Conservation (phyloP, 345 rosid genomes). For the Eutrema yunnanense region DNA sequence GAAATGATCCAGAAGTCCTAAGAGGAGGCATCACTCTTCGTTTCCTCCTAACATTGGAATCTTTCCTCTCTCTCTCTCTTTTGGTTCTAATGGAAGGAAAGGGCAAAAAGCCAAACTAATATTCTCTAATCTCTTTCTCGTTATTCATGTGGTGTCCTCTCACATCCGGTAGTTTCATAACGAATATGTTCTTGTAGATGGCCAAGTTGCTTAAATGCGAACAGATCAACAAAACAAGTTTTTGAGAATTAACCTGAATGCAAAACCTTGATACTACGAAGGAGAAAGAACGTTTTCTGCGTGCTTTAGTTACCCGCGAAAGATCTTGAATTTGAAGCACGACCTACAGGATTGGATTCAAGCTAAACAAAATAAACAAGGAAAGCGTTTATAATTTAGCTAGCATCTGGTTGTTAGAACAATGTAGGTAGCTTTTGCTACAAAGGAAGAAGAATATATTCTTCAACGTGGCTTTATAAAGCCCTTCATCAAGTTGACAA, state of each 20-base stretch:
- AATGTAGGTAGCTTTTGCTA: constrained; percentile 16
- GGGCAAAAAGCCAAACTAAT: constrained; percentile 11
- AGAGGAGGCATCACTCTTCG: constrained; percentile 10
- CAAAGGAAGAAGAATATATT: constrained; percentile 26
- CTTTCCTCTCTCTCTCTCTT: constrained; percentile 7
- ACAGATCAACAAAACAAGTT: neutral
- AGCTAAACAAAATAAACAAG: neutral
- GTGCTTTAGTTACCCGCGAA: neutral
- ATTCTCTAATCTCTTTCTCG: constrained; percentile 10
- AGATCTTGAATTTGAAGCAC: neutral
- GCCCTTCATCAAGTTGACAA: constrained; percentile 11
- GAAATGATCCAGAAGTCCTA: constrained; percentile 3
- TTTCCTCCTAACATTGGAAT: constrained; percentile 25
- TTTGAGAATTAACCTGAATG: neutral
- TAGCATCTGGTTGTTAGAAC: neutral
- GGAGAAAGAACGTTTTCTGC: neutral
- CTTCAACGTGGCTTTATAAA: constrained; percentile 26
- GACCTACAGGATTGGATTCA: neutral
- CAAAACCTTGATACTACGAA: neutral
- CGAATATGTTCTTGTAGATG: constrained; percentile 21
- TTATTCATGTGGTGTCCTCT: constrained; percentile 32
- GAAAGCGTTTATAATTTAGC: neutral
- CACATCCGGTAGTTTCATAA: constrained; percentile 20
- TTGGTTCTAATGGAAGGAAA: constrained; percentile 8
- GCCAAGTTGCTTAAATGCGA: constrained; percentile 12